Evolutionary conservation across 139 green algal species (phyloP), one percentile per base, ranked within the genome.

Genomic region (Volvox reticuliferus): DNA sequence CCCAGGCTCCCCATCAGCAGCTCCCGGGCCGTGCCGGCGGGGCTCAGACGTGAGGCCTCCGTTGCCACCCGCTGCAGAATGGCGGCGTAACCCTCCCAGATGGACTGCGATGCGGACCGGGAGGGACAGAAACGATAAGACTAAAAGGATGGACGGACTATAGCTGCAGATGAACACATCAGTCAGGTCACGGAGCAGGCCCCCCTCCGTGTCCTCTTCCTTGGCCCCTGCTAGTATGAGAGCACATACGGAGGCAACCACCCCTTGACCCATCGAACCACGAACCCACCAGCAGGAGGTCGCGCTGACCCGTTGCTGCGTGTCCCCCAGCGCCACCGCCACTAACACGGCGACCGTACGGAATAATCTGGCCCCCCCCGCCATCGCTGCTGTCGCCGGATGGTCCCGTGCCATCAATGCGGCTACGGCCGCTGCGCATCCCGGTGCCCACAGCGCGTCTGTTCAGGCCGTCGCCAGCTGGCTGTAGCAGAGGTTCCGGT

Each of bases 61-160:
- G 69, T 50, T 6, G 69, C 69, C 69, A 89, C 85, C 14, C 85
- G 85, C 85, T 82, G 69, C 17, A 93, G 69, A 18, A 91, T 84
- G 55, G 79, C 71, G 33, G 85, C 81, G 71, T 93, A 93, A 22
- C 91, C 91, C 69, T 89, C 91, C 37, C 55, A 65, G 16, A 32
- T 55, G 21, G 79, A 75, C 80, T 89, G 85, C 5, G 69, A 55
- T 30, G 37, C 14, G 50, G 55, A 9, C 44, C 44, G 44, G n/a
- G n/a, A n/a, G n/a, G n/a, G n/a, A n/a, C n/a, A 55, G 44, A 55
- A 55, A 55, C 44, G 44, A 55, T 14, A 55, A 55, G 44, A 9
- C 5, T 9, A 55, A 55, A 55, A 55, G 44, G 44, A 55, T 55
- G 44, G 44, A 9, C 9, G 44, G 44, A 55, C 44, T 5, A 55